Percentiles rank a stretch among this genome's conserved stretches.
These are phyloP conservation scores for Botryosphaeria dothidea DNA, from an alignment of 2,329 filamentous ascomycete genomes.

Conservation along the genomic window DNA sequence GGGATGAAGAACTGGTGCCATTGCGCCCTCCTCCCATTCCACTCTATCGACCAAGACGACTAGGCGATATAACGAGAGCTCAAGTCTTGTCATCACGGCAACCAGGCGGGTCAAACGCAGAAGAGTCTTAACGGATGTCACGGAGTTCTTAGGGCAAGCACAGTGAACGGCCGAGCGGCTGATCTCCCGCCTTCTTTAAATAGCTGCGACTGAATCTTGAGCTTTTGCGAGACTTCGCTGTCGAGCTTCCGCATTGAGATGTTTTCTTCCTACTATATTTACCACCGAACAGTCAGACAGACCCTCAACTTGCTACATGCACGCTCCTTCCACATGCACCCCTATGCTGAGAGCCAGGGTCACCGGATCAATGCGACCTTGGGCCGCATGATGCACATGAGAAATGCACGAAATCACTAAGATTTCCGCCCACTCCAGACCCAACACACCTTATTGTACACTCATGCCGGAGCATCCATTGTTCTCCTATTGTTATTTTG, in stretches of 20 bases:
- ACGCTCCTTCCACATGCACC: not conserved
- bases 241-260: not conserved
- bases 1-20: constrained; percentile 15
- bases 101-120: constrained; percentile 20
- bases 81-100: constrained; percentile 13
- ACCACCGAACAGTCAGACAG: not conserved
- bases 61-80: constrained; percentile 13
- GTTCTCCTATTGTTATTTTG: not conserved
- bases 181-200: not conserved
- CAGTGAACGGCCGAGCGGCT: not conserved
- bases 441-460: not conserved
- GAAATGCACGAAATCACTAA: not conserved
- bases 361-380: not conserved
- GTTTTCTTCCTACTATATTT: not conserved
- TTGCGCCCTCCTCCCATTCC: constrained; percentile 12
- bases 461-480: not conserved
- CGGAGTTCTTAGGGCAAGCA: constrained; percentile 5
- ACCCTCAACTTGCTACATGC: not conserved
- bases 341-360: not conserved
- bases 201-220: not conserved
- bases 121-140: constrained; percentile 15
- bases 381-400: not conserved
- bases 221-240: not conserved
- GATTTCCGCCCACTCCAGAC: no score
- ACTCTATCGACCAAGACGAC: constrained; percentile 13